These are phyloP conservation scores for carrot (Daucus carota) DNA, from an alignment of 129 eudicot species.

Conservation along the genomic window DH1_v3.0 NC_030382.2:14698501-14699000, in stretches of 20 bases:
- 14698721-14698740: not conserved
- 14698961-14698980: slow-evolving; percentile 78
- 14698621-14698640: not conserved
- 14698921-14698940: slow-evolving; percentile 70
- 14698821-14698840: not conserved
- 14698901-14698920: slow-evolving; percentile 76
- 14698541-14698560: not conserved
- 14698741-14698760: not conserved
- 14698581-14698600: not conserved
- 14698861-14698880: slow-evolving; percentile 87
- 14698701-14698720: not conserved
- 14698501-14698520: not conserved
- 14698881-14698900: slow-evolving; percentile 61
- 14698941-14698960: slow-evolving; percentile 82
- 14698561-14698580: not conserved
- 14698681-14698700: not conserved
- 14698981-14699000: slow-evolving; percentile 60
- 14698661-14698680: not conserved
- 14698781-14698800: not conserved
- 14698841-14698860: slow-evolving; percentile 62
- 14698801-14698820: not conserved
- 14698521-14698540: not conserved
- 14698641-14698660: not conserved
- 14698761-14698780: not conserved
- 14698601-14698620: not conserved